phyloP scores from a whole-genome alignment of 352 stramenopile genomes.

The Phytopythium boreale region DNA sequence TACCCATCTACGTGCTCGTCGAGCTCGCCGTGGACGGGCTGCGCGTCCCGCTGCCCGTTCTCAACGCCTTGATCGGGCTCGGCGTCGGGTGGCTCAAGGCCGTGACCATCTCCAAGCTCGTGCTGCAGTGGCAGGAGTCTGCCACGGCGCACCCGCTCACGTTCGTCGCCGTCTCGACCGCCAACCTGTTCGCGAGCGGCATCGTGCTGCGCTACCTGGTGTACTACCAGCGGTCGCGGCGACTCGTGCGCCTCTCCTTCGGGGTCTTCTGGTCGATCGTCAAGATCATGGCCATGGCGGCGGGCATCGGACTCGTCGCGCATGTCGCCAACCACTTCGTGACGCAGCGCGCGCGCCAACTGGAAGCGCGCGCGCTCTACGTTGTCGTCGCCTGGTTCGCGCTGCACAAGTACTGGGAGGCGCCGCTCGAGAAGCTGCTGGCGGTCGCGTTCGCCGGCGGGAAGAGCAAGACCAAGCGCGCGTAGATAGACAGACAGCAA shows the following conservation, averaged over 20 bases:
- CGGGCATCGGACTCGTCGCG: slow-evolving; percentile 45
- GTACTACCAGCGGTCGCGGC: slow-evolving; percentile 39
- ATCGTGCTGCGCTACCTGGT: slow-evolving; percentile 51
- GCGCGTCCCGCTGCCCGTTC: slow-evolving; percentile 32
- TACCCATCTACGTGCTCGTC: slow-evolving; percentile 55
- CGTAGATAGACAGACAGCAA: slow-evolving; percentile 8
- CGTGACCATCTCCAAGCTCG: slow-evolving; percentile 63
- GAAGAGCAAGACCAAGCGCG: slow-evolving; percentile 20
- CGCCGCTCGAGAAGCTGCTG: slow-evolving; percentile 35
- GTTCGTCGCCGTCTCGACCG: slow-evolving; percentile 61
- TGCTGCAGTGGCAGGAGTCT: slow-evolving; percentile 51
- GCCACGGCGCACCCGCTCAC: slow-evolving; percentile 43
- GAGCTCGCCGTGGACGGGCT: slow-evolving; percentile 38
- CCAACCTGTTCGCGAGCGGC: slow-evolving; percentile 71
- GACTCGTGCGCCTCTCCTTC: slow-evolving; percentile 34
- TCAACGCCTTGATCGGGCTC: slow-evolving; percentile 53
- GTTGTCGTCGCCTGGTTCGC: slow-evolving; percentile 66
- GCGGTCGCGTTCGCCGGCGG: slow-evolving; percentile 14
- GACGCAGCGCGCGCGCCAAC: slow-evolving; percentile 37
- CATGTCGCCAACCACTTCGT: slow-evolving; percentile 60
- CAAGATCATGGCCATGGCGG: slow-evolving; percentile 38
- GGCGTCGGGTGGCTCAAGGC: slow-evolving; percentile 73
- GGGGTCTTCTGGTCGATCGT: slow-evolving; percentile 37
- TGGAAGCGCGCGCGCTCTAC: slow-evolving; percentile 56
- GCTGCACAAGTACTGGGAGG: slow-evolving; percentile 73